Percentiles rank a stretch among this genome's conserved stretches.
These are phyloP conservation scores for Mycena rebaudengoi DNA, from an alignment of 768 basidiomycete genomes.

Conservation along the genomic window DNA sequence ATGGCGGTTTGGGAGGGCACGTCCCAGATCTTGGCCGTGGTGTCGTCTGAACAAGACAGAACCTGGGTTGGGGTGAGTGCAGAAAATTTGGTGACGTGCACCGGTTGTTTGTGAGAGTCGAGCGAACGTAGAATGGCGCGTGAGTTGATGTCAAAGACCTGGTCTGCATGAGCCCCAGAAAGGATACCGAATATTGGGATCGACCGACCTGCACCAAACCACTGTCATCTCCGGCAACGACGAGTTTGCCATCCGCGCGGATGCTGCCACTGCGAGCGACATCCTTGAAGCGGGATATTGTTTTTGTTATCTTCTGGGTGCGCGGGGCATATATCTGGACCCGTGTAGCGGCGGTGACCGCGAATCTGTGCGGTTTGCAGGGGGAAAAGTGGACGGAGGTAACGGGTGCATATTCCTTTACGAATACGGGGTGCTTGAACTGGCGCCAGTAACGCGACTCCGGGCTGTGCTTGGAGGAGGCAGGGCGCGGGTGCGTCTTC, in stretches of 20 bases:
- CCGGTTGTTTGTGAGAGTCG: conserved; percentile 94
- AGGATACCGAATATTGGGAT: background rate
- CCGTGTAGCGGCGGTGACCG: conserved; percentile 92
- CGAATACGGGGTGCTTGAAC: conserved; percentile 90
- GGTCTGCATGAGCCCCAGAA: conserved; percentile 3
- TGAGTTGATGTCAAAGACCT: conserved; percentile 94
- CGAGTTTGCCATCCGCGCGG: conserved; percentile 91
- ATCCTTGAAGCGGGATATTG: conserved; percentile 96
- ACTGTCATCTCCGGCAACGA: conserved; percentile 94
- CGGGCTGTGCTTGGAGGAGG: conserved; percentile 65
- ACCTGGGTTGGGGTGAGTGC: conserved; percentile 81
- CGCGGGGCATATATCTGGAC: conserved; percentile 96
- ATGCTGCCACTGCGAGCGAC: conserved; percentile 91
- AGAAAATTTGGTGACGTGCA: conserved; percentile 95
- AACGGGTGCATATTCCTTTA: conserved; percentile 97
- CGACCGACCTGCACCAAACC: conserved; percentile 79
- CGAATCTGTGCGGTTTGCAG: conserved; percentile 90
- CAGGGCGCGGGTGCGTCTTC: conserved; percentile 63
- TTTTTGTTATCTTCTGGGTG: conserved; percentile 96
- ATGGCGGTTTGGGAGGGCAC: conserved; percentile 87
- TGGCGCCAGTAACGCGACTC: conserved; percentile 90
- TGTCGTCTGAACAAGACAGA: conserved; percentile 96
- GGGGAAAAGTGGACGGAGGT: conserved; percentile 94
- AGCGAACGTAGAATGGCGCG: conserved; percentile 93
- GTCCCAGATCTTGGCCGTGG: conserved; percentile 94